Evolutionary conservation across 225 moss, liverwort and hornwort species (phyloP), one percentile per base, ranked within the genome.

Genomic region (Physcomitrium patens): DNA sequence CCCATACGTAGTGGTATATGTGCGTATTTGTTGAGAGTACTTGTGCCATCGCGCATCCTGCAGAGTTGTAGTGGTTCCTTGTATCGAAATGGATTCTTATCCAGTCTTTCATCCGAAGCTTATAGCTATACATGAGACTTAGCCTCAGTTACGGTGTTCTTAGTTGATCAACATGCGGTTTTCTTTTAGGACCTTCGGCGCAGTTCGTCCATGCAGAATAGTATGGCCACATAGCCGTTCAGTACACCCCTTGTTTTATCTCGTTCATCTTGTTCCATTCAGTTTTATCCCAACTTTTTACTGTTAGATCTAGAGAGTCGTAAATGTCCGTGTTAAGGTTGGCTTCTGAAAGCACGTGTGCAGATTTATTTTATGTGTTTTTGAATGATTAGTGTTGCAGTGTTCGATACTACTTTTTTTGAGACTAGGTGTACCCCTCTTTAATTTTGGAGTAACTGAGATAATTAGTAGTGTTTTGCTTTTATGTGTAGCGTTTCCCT

Each of bases 1-100:
- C 86, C 82, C 79, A 54, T 70, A 73, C 86, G 78, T 75, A 80
- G 87, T 84, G 80, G 89, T 78, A 49, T 84, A 79, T 90, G 85
- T 84, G 78, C 88, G 86, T 85, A 90, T 86, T 94, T 92, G 92
- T 94, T 74, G 78, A 83, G 85, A 86, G 68, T 70, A 64, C 77
- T 82, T 60, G 67, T 64, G 75, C 87, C 72, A 65, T 84, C 61
- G 54, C 28, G 74, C 79, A 79, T 73, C 65, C 69, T 60, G 79
- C 84, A 51, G 81, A 76, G 70, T 83, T 77, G 77, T 74, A 78
- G 73, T 70, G 79, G 78, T 69, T 72, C 67, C 73, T 70, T 65
- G 77, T 60, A 75, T 80, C 73, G 69, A 76, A 79, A 80, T 60
- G 73, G 75, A 69, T 61, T 61, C 71, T 71, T 62, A n/a, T 50